These are phyloP conservation scores for Nigrospora sphaerica DNA, from an alignment of 2,329 filamentous ascomycete genomes.

Conservation along the genomic window DNA sequence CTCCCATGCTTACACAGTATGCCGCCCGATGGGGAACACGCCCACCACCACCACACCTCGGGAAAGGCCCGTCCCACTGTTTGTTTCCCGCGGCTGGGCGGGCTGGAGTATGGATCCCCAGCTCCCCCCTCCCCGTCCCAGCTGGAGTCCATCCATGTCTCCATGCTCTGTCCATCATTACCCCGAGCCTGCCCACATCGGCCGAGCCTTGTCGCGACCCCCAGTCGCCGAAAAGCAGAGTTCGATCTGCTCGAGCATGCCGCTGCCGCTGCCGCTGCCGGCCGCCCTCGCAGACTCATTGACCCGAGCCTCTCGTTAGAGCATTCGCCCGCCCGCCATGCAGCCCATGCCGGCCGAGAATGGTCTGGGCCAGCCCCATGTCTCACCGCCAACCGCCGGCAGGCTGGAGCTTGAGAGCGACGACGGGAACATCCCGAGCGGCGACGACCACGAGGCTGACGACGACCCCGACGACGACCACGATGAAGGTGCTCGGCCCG, in stretches of 20 bases:
- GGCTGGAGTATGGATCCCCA: not conserved
- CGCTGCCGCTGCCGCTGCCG: too few species aligned
- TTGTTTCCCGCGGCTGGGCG: not conserved
- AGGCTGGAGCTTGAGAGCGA: conserved; percentile 38
- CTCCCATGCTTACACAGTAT: too few species aligned
- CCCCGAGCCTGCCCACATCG: conserved; percentile 26
- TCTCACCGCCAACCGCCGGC: conserved; percentile 13
- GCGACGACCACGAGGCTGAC: conserved; percentile 33
- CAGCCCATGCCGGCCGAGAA: conserved; percentile 12
- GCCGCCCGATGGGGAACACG: too few species aligned
- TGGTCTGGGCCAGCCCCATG: conserved; percentile 8
- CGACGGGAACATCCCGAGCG: conserved; percentile 33
- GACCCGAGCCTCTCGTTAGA: too few species aligned
- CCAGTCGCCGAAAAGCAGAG: not conserved
- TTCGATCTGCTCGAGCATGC: too few species aligned
- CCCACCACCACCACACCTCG: too few species aligned
- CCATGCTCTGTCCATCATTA: conserved; percentile 36
- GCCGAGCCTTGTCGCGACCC: conserved; percentile 9
- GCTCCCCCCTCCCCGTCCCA: not conserved
- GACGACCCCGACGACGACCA: conserved; percentile 28
- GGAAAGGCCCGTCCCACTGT: too few species aligned
- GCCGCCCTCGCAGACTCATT: too few species aligned
- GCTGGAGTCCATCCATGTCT: not conserved
- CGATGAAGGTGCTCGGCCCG: conserved; percentile 25
- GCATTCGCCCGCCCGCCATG: too few species aligned